Percentiles rank a stretch among this genome's conserved stretches.
phyloP scores from a whole-genome alignment of 2,329 filamentous ascomycete genomes.

The Aureobasidium mangrovei region DNA sequence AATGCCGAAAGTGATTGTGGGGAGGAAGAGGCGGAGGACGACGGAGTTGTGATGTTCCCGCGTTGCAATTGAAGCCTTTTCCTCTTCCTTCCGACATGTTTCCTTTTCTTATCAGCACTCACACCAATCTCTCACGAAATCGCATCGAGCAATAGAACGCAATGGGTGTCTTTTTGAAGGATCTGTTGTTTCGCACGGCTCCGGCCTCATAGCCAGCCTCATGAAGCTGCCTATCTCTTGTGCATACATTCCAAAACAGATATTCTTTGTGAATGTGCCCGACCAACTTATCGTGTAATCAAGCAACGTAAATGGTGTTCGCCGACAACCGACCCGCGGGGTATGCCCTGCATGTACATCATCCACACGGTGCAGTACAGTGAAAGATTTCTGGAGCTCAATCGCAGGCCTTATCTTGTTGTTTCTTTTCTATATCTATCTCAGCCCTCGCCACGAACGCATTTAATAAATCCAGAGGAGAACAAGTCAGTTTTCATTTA shows the following conservation, averaged over 20 bases:
- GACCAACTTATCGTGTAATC: constrained; percentile 2
- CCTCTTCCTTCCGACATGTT: background rate
- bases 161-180: background rate
- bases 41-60: background rate
- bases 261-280: background rate
- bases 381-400: constrained; percentile 3
- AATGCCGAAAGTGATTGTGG: background rate
- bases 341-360: background rate
- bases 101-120: constrained; percentile 9
- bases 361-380: constrained; percentile 1
- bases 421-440: background rate
- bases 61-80: background rate
- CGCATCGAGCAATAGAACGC: constrained; percentile 9
- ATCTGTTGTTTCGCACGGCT: background rate
- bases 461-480: background rate
- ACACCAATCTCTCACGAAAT: constrained; percentile 9
- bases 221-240: background rate
- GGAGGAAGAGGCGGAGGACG: background rate
- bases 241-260: background rate
- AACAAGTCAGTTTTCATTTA: too few relatives aligned
- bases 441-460: background rate
- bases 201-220: constrained; percentile 1
- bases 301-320: constrained; percentile 9
- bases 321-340: constrained; percentile 7
- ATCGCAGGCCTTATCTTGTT: constrained; percentile 8